Evolutionary conservation across 2,329 filamentous ascomycete species (phyloP), one percentile per base, ranked within the genome.

Genomic region (Samsoniella hepiali): DNA sequence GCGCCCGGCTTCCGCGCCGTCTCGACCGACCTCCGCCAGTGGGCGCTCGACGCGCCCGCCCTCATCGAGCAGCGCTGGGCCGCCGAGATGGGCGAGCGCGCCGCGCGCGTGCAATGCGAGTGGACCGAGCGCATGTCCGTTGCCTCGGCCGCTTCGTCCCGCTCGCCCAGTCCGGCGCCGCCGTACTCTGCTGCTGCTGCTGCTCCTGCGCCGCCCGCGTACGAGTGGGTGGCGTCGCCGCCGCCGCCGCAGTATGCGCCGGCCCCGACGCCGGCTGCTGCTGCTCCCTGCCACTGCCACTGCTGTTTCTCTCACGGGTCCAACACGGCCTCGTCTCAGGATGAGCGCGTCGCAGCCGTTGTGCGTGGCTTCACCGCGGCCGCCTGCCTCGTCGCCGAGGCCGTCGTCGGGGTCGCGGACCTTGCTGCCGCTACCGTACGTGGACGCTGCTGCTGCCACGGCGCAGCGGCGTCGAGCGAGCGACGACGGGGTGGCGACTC

Each of bases 1-100:
- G 82, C 89, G 0, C 87, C 89, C 0, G 90, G 90, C 0, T 93
- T 88, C 70, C 73, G 78, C 5, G 82, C 78, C 11, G 72, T 86
- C 15, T 77, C 81, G 2, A 79, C 76, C 1, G 77, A 81, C 13
- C 76, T 86, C 9, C 74, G 76, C 3, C 78, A 83, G 53, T 86
- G 83, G 83, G 75, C 81, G 10, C 72, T 75, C 1, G 82, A 84
- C 56, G 84, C 87, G 0, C 84, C 83, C 1, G 71, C 76, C 1
- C 77, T 84, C 8, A 84, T 89, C 54, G 69, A 75, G 9, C 78
- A 79, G 13, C 81, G 87, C 27, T 91, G 88, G 88, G 72, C 78
- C 7, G 78, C 85, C 29, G 88, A 90, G 68, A 79, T 82, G 22
- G 81, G 84, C 55, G 82, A 86, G 45, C 79, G 77, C 42, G 70